Base-by-base conservation (phyloP, 148 eudicot genomes). In the Pharnaceum exiguum region DNA sequence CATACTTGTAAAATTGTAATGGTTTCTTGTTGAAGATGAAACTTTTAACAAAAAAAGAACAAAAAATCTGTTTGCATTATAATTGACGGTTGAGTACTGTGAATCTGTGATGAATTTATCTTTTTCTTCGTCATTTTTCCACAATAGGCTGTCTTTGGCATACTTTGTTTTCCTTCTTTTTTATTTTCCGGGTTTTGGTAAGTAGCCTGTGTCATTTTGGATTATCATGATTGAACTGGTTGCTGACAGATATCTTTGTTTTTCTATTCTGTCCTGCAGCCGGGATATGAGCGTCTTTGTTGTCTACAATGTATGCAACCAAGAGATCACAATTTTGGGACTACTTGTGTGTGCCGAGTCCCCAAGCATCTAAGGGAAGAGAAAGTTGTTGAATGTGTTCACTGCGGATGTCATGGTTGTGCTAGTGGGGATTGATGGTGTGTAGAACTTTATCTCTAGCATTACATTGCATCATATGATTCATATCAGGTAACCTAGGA, bases 351-450 rank as follows among this genome's bases (percentile, higher is more conserved):
- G 3, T 90, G 95, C 59, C 75, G 95, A 65, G 97, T 90, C 32
- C 91, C 97, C 26, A 81, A 86, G 76, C 97, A 90, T 74, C 67
- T 90, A 35, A 66, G 97, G 39, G 97, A 90, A 61, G 97, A 86
- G 63, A 86, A 86, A 69, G 90, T 74, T 35, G 81, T 90, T 11
- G 97, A 90, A 69, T 82, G 97, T 32, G 85, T 86, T 52, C 95
- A 84, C 61, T 90, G 95, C 45, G 91, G 97, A 52, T 90, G 97
- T 50, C 46, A 55, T 59, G 95, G 95, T 22, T 86, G 88, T 72
- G 97, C 95, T 17, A 90, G 95, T 30, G 97, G 97, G 37, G 95
- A 90, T 63, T 86, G 71, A 85, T 54, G 52, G n/a, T n/a, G n/a
- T n/a, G n/a, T n/a, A n/a, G n/a, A n/a, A n/a, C n/a, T n/a, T n/a